Evolutionary conservation across 306 rosid genomes (phyloP).

Genomic region (Calophaca sinica): DNA sequence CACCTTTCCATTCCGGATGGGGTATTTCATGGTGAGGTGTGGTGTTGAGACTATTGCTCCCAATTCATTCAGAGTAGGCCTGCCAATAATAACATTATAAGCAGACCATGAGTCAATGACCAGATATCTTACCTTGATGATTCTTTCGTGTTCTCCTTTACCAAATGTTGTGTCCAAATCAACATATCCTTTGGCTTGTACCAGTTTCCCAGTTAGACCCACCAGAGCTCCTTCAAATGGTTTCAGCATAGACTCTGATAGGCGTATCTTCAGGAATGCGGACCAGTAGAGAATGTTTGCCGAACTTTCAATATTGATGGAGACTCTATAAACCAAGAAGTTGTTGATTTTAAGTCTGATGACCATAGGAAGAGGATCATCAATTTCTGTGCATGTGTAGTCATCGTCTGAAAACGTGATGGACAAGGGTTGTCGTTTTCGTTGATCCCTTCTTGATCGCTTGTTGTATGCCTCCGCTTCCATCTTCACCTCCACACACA

Average conservation of each 20-base stretch:
- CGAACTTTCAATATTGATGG: neutral
- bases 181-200: neutral
- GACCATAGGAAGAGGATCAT: constrained; percentile 13
- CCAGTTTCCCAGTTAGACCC: neutral
- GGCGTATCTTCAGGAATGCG: neutral
- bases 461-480: too few species aligned
- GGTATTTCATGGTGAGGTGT: neutral
- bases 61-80: neutral
- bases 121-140: neutral
- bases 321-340: neutral
- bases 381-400: neutral
- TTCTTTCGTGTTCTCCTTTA: neutral
- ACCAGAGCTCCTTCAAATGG: neutral
- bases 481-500: too few species aligned
- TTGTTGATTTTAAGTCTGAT: neutral
- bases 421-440: too few species aligned
- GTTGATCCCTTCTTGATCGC: too few species aligned
- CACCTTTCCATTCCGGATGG: neutral
- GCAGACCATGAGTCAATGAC: neutral
- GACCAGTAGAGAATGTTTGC: neutral
- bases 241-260: neutral
- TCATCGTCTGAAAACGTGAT: neutral
- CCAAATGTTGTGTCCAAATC: neutral
- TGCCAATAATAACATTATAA: neutral
- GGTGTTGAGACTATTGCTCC: neutral